phyloP scores from a whole-genome alignment of 805 yeast genomes.

The Vanderwaltozyma tropicalis region DNA sequence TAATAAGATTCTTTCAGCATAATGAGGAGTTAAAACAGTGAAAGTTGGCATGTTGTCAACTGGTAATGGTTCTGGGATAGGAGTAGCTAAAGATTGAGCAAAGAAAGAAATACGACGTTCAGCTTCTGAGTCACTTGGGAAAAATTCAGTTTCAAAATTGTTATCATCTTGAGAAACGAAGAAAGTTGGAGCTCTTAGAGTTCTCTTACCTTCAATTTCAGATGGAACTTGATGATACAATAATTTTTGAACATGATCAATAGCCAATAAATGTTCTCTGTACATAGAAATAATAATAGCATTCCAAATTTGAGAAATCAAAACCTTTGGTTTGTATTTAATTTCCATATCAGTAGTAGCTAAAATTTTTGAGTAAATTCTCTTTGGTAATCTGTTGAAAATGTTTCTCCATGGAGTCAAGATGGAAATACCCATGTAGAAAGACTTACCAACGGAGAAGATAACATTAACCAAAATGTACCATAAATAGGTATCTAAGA shows the following conservation, averaged over 20 bases:
- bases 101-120: conserved; percentile 99
- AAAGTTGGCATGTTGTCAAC: conserved; percentile 99
- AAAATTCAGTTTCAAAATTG: conserved; percentile 90
- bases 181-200: conserved; percentile 97
- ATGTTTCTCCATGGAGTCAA: conserved; percentile 99
- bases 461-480: conserved; percentile 90
- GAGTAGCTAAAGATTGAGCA: conserved; percentile 97
- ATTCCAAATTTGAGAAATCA: conserved; percentile 98
- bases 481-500: conserved; percentile 99
- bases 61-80: conserved; percentile 97
- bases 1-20: conserved; percentile 84
- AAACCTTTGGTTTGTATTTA: conserved; percentile 95
- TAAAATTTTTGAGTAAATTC: conserved; percentile 94
- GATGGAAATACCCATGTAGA: conserved; percentile 96
- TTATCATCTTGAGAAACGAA: conserved; percentile 95
- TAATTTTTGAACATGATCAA: conserved; percentile 96
- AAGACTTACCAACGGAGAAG: conserved; percentile 94
- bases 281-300: conserved; percentile 98
- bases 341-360: conserved; percentile 99
- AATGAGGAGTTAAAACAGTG: conserved; percentile 93
- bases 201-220: conserved; percentile 95
- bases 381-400: conserved; percentile 94
- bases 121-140: conserved; percentile 95
- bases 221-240: conserved; percentile 97
- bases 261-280: conserved; percentile 96